Evolutionary conservation across 345 rosid genomes (phyloP).

Genomic region (Citropsis articulata): DNA sequence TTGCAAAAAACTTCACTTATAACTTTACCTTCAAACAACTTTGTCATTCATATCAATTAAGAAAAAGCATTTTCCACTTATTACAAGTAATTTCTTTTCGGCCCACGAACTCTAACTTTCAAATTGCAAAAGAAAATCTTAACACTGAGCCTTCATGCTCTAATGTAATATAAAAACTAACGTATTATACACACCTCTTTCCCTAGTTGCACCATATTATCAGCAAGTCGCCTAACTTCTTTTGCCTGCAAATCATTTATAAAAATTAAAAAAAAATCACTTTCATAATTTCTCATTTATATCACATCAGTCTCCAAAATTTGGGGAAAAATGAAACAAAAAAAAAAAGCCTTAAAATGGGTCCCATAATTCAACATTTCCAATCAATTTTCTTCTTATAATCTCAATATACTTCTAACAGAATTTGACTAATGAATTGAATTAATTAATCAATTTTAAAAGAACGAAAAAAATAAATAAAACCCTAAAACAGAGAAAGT

Average conservation of each 20-base stretch:
- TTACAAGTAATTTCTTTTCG: too few relatives aligned
- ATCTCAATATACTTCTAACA: not conserved
- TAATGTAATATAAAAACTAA: not conserved
- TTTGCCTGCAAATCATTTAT: constrained; percentile 57
- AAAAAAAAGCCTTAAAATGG: not conserved
- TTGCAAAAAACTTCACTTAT: not conserved
- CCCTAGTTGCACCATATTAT: constrained; percentile 90
- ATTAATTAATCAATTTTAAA: not conserved
- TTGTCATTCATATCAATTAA: not conserved
- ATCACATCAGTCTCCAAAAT: not conserved
- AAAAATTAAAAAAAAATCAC: not conserved
- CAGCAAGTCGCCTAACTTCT: constrained; percentile 83
- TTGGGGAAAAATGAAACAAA: not conserved
- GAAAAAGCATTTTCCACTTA: not conserved
- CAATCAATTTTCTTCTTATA: not conserved
- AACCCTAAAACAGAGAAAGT: constrained; percentile 12
- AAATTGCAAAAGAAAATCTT: not conserved
- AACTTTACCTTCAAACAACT: not conserved
- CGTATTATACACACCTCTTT: constrained; percentile 57
- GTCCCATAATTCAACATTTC: not conserved
- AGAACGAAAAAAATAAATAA: constrained; percentile 17
- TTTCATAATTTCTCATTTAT: not conserved
- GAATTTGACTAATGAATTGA: not conserved
- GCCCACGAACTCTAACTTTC: not conserved
- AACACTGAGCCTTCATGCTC: not conserved